Evolutionary conservation across 2,329 filamentous ascomycete species (phyloP), one percentile per base, ranked within the genome.

Genomic region (Neopestalotiopsis clavispora): DNA sequence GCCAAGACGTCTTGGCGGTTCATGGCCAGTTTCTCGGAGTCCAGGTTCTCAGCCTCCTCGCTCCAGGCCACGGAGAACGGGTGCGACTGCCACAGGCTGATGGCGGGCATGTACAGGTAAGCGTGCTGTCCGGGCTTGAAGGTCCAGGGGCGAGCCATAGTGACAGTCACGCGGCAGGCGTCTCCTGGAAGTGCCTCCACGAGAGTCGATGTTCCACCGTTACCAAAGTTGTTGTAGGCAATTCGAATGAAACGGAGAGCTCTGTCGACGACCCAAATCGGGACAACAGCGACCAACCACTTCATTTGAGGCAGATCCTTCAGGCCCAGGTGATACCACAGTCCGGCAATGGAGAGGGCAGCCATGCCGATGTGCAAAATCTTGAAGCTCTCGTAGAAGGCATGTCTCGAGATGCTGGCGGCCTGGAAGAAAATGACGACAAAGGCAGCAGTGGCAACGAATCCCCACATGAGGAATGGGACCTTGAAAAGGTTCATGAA

Each of bases 41-140:
- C 81, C 13, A 82, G 74, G 64, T 83, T 80, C 69, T 87, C 86
- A 57, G 83, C 85, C 70, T 93, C 91, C 69, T 94, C 90, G 72
- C 89, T 91, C 92, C 92, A 95, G 45, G 91, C 91, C 58, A 94
- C 85, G 2, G 92, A 93, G 82, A 95, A 95, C 1, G 92, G 92
- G 76, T 95, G 92, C 61, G 91, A 94, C 74, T 92, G 92, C 87
- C 89, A 91, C 70, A 90, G 85, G 71, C 91, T 91, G 75, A 95
- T 83, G 4, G 85, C 84, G 7, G 93, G 93, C 81, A 95, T 87
- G 81, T 94, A 94, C 23, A 95, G 81, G 78, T 94, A 95, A 45
- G 92, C 90, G 77, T 95, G 92, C 79, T 94, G 92, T 45, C 92
- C 92, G 0, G 92, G 90, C 69, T 85, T 84, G 84, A 93, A 93